These are phyloP conservation scores for Herpotrichia juniperi DNA, from an alignment of 2,329 filamentous ascomycete species.

Conservation along the genomic window DNA sequence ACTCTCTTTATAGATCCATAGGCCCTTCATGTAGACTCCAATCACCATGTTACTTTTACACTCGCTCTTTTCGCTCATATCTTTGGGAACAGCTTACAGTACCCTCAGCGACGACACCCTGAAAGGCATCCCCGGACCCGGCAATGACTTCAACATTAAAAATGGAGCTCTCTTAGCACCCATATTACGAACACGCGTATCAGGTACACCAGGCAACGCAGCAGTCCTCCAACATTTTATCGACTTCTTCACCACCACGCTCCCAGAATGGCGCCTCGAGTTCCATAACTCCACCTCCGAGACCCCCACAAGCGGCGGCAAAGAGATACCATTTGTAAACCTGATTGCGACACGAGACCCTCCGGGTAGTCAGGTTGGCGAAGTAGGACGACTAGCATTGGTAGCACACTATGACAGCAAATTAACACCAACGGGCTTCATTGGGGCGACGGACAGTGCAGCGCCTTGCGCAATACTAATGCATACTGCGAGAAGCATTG, in stretches of 20 bases:
- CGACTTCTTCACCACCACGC: constrained; percentile 77
- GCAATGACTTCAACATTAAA: constrained; percentile 79
- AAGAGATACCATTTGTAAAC: constrained; percentile 82
- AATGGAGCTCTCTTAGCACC: constrained; percentile 80
- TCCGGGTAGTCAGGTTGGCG: constrained; percentile 74
- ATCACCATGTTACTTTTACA: constrained; percentile 25
- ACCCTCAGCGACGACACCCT: constrained; percentile 78
- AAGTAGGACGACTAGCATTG: constrained; percentile 82
- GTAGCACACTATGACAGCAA: constrained; percentile 96
- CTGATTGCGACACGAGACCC: constrained; percentile 90
- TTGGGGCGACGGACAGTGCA: constrained; percentile 92
- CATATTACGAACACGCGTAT: constrained; percentile 85
- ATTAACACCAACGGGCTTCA: constrained; percentile 80
- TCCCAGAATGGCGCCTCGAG: constrained; percentile 80
- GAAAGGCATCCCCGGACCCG: constrained; percentile 70
- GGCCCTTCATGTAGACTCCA: constrained; percentile 16
- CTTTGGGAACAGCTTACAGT: constrained; percentile 56
- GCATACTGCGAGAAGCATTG: constrained; percentile 81
- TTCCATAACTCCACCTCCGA: constrained; percentile 88
- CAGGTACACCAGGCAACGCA: constrained; percentile 79
- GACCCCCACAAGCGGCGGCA: constrained; percentile 77
- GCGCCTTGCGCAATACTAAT: constrained; percentile 94
- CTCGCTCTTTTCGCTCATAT: constrained; percentile 27
- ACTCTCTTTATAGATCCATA: background rate
- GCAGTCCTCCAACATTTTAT: constrained; percentile 82